Evolutionary conservation across 2,329 filamentous ascomycete species (phyloP).

Genomic region (Penicillium sp.): DNA sequence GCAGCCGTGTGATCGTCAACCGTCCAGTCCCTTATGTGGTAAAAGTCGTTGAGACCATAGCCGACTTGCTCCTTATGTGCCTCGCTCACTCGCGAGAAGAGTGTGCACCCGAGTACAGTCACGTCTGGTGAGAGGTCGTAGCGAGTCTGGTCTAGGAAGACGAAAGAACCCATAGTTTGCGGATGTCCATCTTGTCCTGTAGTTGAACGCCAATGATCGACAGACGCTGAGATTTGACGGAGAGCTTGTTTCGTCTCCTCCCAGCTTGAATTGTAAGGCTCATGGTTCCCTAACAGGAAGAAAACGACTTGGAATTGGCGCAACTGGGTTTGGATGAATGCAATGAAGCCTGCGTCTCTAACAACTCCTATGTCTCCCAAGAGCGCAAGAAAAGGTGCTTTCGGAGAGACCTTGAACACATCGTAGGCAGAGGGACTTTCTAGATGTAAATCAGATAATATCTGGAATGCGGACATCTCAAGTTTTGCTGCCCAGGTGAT

Average conservation of each 20-base stretch:
- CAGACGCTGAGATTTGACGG: conserved; percentile 24
- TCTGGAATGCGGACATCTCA: conserved; percentile 38
- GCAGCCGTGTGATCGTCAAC: conserved; percentile 33
- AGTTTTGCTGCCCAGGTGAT: neutral
- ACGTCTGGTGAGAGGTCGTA: conserved; percentile 40
- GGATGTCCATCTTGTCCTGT: neutral
- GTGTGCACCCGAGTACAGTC: conserved; percentile 49
- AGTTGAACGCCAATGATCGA: conserved; percentile 16
- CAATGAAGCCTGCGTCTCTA: conserved; percentile 46
- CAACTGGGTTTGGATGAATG: conserved; percentile 53
- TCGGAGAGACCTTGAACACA: conserved; percentile 49
- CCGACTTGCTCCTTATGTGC: conserved; percentile 42
- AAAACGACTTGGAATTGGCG: conserved; percentile 52
- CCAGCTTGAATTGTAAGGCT: conserved; percentile 48
- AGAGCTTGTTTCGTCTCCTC: conserved; percentile 22
- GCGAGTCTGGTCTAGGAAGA: conserved; percentile 44
- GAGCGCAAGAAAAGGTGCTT: conserved; percentile 54
- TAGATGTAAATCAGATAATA: conserved; percentile 61
- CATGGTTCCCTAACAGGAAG: conserved; percentile 58
- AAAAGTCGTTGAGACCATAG: conserved; percentile 55
- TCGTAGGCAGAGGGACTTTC: conserved; percentile 54
- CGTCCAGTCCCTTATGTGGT: conserved; percentile 43
- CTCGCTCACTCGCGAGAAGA: conserved; percentile 51
- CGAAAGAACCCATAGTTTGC: conserved; percentile 34
- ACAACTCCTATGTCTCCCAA: conserved; percentile 58